Percentiles rank a stretch among this genome's conserved stretches.
Conservation (phyloP, 2,329 filamentous ascomycete species). For the Coleophoma crateriformis region DNA sequence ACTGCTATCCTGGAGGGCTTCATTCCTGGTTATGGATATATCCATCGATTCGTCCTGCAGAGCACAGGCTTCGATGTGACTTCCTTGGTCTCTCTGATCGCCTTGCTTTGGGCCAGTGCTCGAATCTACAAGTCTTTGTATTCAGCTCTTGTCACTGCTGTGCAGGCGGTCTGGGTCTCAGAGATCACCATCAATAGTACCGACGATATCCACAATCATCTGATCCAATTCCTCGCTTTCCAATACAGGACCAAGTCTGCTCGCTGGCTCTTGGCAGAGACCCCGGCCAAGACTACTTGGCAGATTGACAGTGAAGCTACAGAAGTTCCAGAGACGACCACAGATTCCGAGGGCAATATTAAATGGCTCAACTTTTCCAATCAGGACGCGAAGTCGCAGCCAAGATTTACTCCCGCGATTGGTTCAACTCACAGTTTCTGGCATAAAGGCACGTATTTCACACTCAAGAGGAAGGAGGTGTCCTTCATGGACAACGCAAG, state of each 20-base stretch:
- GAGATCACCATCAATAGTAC: constrained; percentile 46
- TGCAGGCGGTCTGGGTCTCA: constrained; percentile 43
- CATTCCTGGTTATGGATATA: constrained; percentile 25
- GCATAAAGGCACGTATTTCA: constrained; percentile 46
- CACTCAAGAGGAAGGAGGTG: constrained; percentile 27
- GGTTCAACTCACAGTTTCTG: constrained; percentile 46
- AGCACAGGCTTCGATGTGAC: constrained; percentile 24
- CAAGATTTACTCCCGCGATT: constrained; percentile 48
- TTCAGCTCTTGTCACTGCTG: constrained; percentile 27
- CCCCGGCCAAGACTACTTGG: constrained; percentile 48
- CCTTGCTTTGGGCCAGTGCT: constrained; percentile 33
- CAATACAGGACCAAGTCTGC: constrained; percentile 47
- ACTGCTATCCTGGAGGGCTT: constrained; percentile 19
- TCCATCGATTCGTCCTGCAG: constrained; percentile 22
- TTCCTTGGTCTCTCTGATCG: constrained; percentile 19
- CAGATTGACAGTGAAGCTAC: constrained; percentile 37
- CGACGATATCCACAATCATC: constrained; percentile 52
- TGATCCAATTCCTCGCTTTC: constrained; percentile 53
- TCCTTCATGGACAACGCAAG: constrained; percentile 15
- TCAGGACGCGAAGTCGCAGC: constrained; percentile 45
- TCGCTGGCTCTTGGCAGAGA: constrained; percentile 49
- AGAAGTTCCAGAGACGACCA: constrained; percentile 36
- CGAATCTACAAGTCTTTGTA: constrained; percentile 33
- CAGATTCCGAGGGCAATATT: constrained; percentile 29
- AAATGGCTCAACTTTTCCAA: constrained; percentile 54